Evolutionary conservation across 2,329 filamentous ascomycete species (phyloP).

Genomic region (Colletotrichum phormii): DNA sequence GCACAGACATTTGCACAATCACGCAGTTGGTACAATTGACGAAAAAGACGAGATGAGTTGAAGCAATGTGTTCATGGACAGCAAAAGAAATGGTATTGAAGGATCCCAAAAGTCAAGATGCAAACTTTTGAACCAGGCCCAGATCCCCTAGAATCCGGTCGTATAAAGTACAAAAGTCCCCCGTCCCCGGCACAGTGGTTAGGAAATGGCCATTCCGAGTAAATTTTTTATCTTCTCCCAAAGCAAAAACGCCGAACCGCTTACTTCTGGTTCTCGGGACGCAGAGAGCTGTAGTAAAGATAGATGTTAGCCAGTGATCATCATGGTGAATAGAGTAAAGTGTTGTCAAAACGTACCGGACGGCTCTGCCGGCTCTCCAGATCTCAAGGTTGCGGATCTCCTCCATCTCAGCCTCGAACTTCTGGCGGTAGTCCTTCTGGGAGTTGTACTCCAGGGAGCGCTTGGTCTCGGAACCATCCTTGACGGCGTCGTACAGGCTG

Average conservation of each 20-base stretch:
- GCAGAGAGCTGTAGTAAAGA: conserved; percentile 69
- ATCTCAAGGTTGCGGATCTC: conserved; percentile 99
- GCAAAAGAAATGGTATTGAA: conserved; percentile 37
- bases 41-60: background rate
- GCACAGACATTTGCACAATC: background rate
- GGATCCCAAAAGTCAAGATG: conserved; percentile 37
- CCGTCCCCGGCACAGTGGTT: conserved; percentile 34
- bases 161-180: conserved; percentile 50
- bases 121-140: conserved; percentile 40
- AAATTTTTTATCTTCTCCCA: conserved; percentile 25
- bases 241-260: conserved; percentile 29
- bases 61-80: conserved; percentile 5
- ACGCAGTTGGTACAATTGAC: background rate
- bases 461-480: conserved; percentile 92
- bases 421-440: conserved; percentile 94
- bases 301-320: conserved; percentile 38
- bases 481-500: conserved; percentile 93
- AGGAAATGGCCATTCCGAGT: conserved; percentile 32
- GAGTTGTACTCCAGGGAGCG: conserved; percentile 97
- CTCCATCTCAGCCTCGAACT: conserved; percentile 98
- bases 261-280: conserved; percentile 89
- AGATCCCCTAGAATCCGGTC: conserved; percentile 44
- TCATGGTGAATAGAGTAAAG: background rate
- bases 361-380: conserved; percentile 98
- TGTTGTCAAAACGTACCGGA: conserved; percentile 70